Conservation (phyloP, 441 rosid genomes). For the Erodium moschatum region DNA sequence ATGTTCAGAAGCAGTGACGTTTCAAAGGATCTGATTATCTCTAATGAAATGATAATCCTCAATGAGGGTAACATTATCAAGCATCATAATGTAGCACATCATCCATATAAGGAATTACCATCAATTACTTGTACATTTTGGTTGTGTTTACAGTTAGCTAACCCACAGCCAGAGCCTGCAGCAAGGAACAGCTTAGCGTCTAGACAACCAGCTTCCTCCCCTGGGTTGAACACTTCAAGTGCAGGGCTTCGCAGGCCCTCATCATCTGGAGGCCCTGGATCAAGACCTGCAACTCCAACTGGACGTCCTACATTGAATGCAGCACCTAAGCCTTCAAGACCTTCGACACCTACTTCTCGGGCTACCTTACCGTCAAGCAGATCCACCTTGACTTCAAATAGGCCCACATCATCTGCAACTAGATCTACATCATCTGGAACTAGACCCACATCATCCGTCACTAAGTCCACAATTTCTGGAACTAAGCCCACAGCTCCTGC, state of each 20-base stretch:
- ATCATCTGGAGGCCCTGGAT: slow-evolving; percentile 90
- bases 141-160: slow-evolving; percentile 48
- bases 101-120: not conserved
- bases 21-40: not conserved
- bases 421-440: not conserved
- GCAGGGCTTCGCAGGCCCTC: slow-evolving; percentile 65
- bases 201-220: slow-evolving; percentile 54
- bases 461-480: slow-evolving; percentile 28
- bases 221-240: slow-evolving; percentile 55
- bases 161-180: slow-evolving; percentile 48
- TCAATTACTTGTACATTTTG: slow-evolving; percentile 3
- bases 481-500: slow-evolving; percentile 6
- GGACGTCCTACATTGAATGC: slow-evolving; percentile 55
- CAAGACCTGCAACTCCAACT: slow-evolving; percentile 80
- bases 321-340: slow-evolving; percentile 52
- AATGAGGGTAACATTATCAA: not conserved
- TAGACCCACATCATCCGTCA: not conserved
- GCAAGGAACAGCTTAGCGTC: slow-evolving; percentile 50
- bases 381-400: not conserved
- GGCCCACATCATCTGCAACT: not conserved
- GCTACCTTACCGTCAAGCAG: slow-evolving; percentile 42
- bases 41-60: not conserved
- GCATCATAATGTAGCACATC: not conserved
- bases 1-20: not conserved
- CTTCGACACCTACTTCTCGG: slow-evolving; percentile 82